Percentiles rank a stretch among this genome's conserved stretches.
Conservation (phyloP, 805 yeast species). For the Ogataea corticis region DNA sequence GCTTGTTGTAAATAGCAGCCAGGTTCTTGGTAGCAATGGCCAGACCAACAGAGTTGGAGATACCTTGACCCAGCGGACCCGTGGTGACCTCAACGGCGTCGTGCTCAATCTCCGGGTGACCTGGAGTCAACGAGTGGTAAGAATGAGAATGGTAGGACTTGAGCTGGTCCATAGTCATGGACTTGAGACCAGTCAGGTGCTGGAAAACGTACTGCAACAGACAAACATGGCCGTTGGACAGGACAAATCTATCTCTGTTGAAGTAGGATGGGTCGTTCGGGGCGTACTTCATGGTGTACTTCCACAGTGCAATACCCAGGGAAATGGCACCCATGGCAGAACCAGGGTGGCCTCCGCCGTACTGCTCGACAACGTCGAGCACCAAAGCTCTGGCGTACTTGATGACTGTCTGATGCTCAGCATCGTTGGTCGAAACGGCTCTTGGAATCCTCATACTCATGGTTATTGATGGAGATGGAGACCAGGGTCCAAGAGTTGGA, state of each 20-base stretch:
- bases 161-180: conserved; percentile 75
- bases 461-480: background rate
- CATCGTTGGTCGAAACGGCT: conserved; percentile 29
- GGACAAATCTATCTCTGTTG: conserved; percentile 92
- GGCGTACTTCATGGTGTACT: conserved; percentile 73
- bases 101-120: conserved; percentile 93
- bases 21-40: conserved; percentile 92
- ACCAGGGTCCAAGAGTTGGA: no score
- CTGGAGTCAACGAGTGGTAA: conserved; percentile 87
- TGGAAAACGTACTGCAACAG: conserved; percentile 84
- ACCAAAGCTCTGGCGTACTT: conserved; percentile 37
- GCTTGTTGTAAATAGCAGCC: conserved; percentile 92
- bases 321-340: conserved; percentile 99
- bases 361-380: conserved; percentile 36
- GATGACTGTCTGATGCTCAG: conserved; percentile 30
- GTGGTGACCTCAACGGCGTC: conserved; percentile 97
- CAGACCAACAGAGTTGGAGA: conserved; percentile 91
- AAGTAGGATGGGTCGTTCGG: conserved; percentile 90
- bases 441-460: conserved; percentile 28
- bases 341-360: conserved; percentile 88
- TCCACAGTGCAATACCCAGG: conserved; percentile 84
- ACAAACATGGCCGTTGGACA: conserved; percentile 96
- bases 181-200: conserved; percentile 82
- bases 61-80: conserved; percentile 99
- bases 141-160: conserved; percentile 75